Conservation (phyloP, 345 rosid genomes). For the Eucalyptus melliodora region DNA sequence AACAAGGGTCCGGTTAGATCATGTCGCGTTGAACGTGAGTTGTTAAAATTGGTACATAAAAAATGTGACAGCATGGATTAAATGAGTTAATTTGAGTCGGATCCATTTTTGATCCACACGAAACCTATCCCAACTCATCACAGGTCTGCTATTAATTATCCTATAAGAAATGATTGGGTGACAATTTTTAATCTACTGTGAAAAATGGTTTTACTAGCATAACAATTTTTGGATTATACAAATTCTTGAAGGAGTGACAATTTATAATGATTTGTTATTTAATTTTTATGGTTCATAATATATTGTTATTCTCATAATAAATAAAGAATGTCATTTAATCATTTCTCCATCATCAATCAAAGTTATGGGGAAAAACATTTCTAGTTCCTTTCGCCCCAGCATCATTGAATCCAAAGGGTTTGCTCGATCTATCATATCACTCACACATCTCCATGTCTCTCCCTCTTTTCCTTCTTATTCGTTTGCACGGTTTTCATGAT, state of each 20-base stretch:
- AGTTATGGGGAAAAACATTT: neutral
- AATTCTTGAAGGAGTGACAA: too few relatives aligned
- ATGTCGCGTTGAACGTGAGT: neutral
- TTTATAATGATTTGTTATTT: too few relatives aligned
- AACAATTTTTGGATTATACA: too few relatives aligned
- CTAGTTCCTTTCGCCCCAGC: neutral
- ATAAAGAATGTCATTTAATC: too few relatives aligned
- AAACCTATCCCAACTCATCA: neutral
- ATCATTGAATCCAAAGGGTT: neutral
- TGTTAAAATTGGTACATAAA: neutral
- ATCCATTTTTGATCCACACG: neutral
- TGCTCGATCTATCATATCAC: neutral
- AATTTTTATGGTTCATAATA: too few relatives aligned
- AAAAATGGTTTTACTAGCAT: too few relatives aligned
- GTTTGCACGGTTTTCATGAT: neutral
- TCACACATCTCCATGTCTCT: neutral
- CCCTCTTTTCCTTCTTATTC: neutral
- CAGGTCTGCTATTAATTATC: accelerated
- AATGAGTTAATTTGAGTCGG: neutral
- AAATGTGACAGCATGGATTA: neutral
- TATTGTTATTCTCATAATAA: too few relatives aligned
- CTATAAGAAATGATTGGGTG: neutral
- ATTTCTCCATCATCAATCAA: neutral
- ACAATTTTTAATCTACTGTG: too few relatives aligned
- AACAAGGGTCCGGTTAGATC: neutral